Conservation (phyloP, 768 basidiomycete species). For the Omphalotus guepiniiformis region DNA sequence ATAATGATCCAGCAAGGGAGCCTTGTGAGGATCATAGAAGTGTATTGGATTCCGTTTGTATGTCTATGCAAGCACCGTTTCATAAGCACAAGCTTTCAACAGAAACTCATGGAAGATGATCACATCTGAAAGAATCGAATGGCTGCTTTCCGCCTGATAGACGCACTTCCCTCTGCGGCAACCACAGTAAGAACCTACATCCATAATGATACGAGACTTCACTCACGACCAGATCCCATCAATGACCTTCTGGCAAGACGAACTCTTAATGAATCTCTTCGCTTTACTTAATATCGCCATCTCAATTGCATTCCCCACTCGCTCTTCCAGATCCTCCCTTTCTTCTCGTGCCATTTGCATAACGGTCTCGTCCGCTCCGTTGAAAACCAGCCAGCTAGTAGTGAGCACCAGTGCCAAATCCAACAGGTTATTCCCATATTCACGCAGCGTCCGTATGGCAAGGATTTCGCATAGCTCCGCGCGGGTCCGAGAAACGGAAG, state of each 20-base stretch:
- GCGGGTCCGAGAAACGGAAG: conserved; percentile 66
- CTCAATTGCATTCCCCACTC: conserved; percentile 90
- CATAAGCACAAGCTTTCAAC: not conserved
- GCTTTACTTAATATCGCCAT: conserved; percentile 52
- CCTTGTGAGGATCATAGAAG: conserved; percentile 92
- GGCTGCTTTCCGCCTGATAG: conserved; percentile 83
- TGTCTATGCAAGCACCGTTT: conserved; percentile 46
- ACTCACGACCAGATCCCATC: conserved; percentile 74
- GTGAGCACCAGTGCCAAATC: conserved; percentile 68
- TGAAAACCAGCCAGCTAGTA: conserved; percentile 78
- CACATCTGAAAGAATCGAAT: conserved; percentile 88
- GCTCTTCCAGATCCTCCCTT: conserved; percentile 66
- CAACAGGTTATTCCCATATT: conserved; percentile 64
- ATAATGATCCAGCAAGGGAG: conserved; percentile 93
- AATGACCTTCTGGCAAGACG: conserved; percentile 88
- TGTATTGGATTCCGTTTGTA: conserved; percentile 91
- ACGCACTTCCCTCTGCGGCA: conserved; percentile 77
- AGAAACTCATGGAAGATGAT: conserved; percentile 20
- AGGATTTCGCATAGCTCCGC: conserved; percentile 88
- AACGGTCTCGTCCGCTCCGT: conserved; percentile 61
- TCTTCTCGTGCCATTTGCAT: conserved; percentile 58
- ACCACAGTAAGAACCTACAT: conserved; percentile 8
- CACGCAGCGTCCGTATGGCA: conserved; percentile 74
- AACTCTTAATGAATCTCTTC: conserved; percentile 85
- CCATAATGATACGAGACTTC: not conserved